These are phyloP conservation scores for Entoloma clypeatum DNA, from an alignment of 1,284 basidiomycete genomes.

Conservation along the genomic window DNA sequence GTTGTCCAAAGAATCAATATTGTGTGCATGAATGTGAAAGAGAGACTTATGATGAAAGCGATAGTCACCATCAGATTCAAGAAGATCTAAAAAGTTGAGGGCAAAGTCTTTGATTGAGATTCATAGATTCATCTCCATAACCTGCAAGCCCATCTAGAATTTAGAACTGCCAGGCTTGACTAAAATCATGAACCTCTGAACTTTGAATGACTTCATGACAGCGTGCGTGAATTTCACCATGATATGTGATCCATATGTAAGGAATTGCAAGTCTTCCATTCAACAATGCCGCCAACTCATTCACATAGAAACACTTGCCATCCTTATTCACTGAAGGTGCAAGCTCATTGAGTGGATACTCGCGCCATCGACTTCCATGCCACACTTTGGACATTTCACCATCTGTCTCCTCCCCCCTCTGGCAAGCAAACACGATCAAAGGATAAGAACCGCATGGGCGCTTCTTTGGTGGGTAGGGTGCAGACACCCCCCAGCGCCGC, in stretches of 20 bases:
- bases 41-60: too few species aligned
- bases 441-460: too few species aligned
- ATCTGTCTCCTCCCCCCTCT: too few species aligned
- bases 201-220: slow-evolving; percentile 3
- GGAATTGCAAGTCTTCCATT: slow-evolving; percentile 24
- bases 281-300: slow-evolving; percentile 21
- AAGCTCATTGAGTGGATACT: slow-evolving; percentile 19
- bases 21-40: too few species aligned
- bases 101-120: background rate
- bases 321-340: slow-evolving; percentile 24
- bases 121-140: background rate
- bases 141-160: background rate
- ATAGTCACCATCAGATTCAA: too few species aligned
- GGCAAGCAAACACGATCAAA: too few species aligned
- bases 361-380: slow-evolving; percentile 25
- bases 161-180: too few species aligned
- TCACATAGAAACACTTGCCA: slow-evolving; percentile 23
- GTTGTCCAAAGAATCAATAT: too few species aligned
- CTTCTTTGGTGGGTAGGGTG: too few species aligned
- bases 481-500: too few species aligned
- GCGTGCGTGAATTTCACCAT: slow-evolving; percentile 15
- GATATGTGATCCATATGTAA: slow-evolving; percentile 19
- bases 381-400: slow-evolving; percentile 24
- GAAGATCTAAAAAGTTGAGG: background rate
- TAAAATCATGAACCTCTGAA: background rate